phyloP scores from a whole-genome alignment of 2,329 filamentous ascomycete species.

The Fusarium clavum region DNA sequence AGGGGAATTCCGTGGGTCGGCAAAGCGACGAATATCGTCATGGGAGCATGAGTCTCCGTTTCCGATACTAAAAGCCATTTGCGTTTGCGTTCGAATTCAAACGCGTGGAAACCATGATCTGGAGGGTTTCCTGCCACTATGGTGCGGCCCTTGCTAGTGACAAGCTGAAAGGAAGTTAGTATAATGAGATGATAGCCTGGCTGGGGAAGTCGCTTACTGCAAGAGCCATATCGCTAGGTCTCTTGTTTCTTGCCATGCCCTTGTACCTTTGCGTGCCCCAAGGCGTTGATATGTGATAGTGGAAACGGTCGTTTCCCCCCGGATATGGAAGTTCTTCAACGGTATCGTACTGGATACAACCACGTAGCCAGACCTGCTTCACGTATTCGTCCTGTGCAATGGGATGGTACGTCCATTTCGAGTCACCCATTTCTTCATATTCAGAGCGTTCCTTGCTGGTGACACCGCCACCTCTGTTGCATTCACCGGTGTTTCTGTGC shows the following conservation, averaged over 20 bases:
- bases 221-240: slow-evolving; percentile 14
- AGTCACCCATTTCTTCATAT: not conserved
- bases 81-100: not conserved
- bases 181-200: rapidly evolving
- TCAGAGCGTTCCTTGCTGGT: not conserved
- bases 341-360: not conserved
- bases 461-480: rapidly evolving
- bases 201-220: not conserved
- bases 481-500: not conserved
- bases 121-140: slow-evolving; percentile 8
- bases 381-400: slow-evolving; percentile 8
- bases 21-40: not conserved
- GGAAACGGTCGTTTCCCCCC: not conserved
- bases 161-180: not conserved
- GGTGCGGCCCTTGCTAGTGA: not conserved
- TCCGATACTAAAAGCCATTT: not conserved
- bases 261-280: slow-evolving; percentile 13
- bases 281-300: not conserved
- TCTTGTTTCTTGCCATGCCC: not conserved
- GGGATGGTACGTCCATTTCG: slow-evolving; percentile 17
- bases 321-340: not conserved
- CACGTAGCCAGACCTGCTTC: slow-evolving; percentile 24
- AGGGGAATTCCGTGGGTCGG: slow-evolving; percentile 6
- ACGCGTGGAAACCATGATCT: not conserved
- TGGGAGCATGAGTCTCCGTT: not conserved